phyloP scores from a whole-genome alignment of 805 yeast genomes.

The Kluyveromyces siamensis region DNA sequence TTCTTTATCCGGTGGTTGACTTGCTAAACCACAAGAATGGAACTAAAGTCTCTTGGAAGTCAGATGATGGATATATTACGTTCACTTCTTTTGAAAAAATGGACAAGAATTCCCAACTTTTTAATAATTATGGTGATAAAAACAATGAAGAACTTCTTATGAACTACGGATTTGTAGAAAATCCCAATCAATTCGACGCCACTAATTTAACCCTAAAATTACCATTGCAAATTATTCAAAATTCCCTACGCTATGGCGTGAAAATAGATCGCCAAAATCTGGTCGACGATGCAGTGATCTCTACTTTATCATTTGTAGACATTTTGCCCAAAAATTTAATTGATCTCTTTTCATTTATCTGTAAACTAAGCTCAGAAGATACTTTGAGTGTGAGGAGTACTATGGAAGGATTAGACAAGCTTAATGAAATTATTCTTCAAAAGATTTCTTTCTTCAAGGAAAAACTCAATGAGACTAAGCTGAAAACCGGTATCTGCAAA shows the following conservation, averaged over 20 bases:
- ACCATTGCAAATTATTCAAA: slow-evolving; percentile 21
- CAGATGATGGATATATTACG: slow-evolving; percentile 25
- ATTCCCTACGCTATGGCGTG: slow-evolving; percentile 31
- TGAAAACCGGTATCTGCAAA: background rate
- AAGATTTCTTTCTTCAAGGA: slow-evolving; percentile 36
- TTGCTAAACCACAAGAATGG: slow-evolving; percentile 62
- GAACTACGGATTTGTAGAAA: slow-evolving; percentile 71
- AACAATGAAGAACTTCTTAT: slow-evolving; percentile 75
- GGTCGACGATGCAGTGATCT: slow-evolving; percentile 31
- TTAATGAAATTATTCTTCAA: slow-evolving; percentile 42
- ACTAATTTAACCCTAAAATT: slow-evolving; percentile 55
- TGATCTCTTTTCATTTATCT: slow-evolving; percentile 45
- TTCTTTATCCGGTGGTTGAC: slow-evolving; percentile 73
- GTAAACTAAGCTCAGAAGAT: slow-evolving; percentile 41
- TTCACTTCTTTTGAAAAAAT: slow-evolving; percentile 33
- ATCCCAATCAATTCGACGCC: slow-evolving; percentile 47
- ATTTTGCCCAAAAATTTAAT: slow-evolving; percentile 39
- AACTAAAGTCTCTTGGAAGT: slow-evolving; percentile 56
- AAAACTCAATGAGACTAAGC: slow-evolving; percentile 14
- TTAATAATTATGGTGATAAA: slow-evolving; percentile 80
- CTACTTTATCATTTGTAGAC: slow-evolving; percentile 27
- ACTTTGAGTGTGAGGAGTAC: slow-evolving; percentile 42
- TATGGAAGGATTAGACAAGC: slow-evolving; percentile 51
- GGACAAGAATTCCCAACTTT: slow-evolving; percentile 42
- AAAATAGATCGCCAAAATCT: slow-evolving; percentile 34